These are phyloP conservation scores for Pichia cephalocereana DNA, from an alignment of 805 yeast species.

Conservation along the genomic window DNA sequence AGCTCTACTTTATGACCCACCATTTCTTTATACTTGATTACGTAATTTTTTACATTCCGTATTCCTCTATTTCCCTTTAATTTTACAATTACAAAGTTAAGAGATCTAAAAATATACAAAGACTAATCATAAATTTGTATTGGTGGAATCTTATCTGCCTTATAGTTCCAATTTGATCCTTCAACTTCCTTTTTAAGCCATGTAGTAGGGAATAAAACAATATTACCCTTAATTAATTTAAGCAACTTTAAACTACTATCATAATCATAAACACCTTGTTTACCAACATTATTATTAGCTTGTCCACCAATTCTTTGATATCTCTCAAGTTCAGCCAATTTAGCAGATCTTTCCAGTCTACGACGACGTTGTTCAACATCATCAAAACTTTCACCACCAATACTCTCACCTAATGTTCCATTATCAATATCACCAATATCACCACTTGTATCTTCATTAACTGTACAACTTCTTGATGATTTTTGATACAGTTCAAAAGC, in stretches of 20 bases:
- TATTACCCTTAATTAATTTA: slow-evolving; percentile 69
- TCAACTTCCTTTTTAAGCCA: slow-evolving; percentile 87
- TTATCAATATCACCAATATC: not conserved
- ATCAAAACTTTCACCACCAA: slow-evolving; percentile 5
- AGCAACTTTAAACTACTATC: slow-evolving; percentile 70
- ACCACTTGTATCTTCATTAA: slow-evolving; percentile 7
- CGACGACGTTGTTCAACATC: slow-evolving; percentile 9
- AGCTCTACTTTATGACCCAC: no score
- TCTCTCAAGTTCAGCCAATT: slow-evolving; percentile 23
- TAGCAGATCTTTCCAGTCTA: slow-evolving; percentile 16
- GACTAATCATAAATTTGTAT: slow-evolving; percentile 77
- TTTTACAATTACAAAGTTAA: no score
- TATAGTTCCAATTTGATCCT: slow-evolving; percentile 91
- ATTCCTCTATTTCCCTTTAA: no score
- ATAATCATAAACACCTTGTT: slow-evolving; percentile 37
- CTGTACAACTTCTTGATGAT: not conserved
- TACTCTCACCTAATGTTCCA: not conserved
- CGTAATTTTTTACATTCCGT: no score
- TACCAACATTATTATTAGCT: not conserved
- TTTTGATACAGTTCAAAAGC: slow-evolving; percentile 38
- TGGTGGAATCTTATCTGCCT: slow-evolving; percentile 89
- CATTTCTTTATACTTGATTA: no score
- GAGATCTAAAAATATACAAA: not conserved
- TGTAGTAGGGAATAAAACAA: slow-evolving; percentile 85
- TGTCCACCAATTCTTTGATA: slow-evolving; percentile 14